A percentile compares a stretch with the other conserved stretches of the same genome.
These are phyloP conservation scores for Kluyveromyces nonfermentans DNA, from an alignment of 805 yeast genomes.

Conservation along the genomic window DNA sequence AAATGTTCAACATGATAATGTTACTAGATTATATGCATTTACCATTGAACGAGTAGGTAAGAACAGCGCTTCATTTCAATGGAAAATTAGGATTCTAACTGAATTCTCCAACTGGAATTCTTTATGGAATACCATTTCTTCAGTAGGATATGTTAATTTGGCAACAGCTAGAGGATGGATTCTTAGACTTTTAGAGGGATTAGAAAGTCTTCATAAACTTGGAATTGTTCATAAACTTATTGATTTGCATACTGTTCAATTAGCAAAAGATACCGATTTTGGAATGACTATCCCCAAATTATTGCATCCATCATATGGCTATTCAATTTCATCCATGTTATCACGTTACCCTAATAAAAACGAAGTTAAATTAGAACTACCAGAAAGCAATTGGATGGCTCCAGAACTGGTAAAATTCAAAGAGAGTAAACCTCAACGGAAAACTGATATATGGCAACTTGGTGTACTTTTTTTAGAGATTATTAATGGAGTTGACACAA, in stretches of 20 bases:
- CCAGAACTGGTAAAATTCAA: conserved; percentile 51
- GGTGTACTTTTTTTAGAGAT: conserved; percentile 70
- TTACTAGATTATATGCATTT: conserved; percentile 59
- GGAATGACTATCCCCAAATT: conserved; percentile 52
- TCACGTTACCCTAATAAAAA: conserved; percentile 30
- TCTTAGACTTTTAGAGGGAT: conserved; percentile 73
- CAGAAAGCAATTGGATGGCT: conserved; percentile 51
- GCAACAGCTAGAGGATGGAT: conserved; percentile 83
- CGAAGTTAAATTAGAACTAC: conserved; percentile 14
- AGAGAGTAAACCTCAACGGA: conserved; percentile 48
- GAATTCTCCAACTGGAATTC: conserved; percentile 54
- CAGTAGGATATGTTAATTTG: conserved; percentile 58
- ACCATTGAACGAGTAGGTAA: conserved; percentile 50
- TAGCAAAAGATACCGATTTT: conserved; percentile 41
- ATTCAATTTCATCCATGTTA: conserved; percentile 35
- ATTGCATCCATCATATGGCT: conserved; percentile 51
- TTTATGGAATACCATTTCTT: conserved; percentile 53
- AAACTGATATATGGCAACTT: conserved; percentile 89
- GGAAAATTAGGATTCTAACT: conserved; percentile 62
- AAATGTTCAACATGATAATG: conserved; percentile 53
- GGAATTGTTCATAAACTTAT: conserved; percentile 72
- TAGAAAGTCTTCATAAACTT: conserved; percentile 76
- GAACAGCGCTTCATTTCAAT: conserved; percentile 33
- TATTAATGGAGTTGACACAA: conserved; percentile 49
- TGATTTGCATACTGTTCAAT: conserved; percentile 47